Evolutionary conservation across 148 eudicot genomes (phyloP), one percentile per base, ranked within the genome.

Genomic region (Pharnaceum exiguum): DNA sequence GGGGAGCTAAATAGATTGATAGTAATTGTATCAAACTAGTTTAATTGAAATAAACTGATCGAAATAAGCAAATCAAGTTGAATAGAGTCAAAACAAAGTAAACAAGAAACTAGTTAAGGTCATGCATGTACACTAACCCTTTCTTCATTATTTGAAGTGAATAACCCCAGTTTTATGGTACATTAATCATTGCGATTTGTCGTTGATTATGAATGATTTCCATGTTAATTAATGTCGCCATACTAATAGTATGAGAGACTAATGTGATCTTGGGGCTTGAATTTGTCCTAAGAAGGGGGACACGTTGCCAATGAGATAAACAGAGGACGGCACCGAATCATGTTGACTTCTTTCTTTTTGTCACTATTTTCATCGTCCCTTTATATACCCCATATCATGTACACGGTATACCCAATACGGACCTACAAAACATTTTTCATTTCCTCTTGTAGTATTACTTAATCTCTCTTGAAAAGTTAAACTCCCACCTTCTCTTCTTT

Each of bases 251-350:
- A 57, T 1, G 72, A 60, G 22, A 66, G 52, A 10, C 64, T 25
- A 23, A 27, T 40, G 51, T 17, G 43, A 46, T 44, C 3, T 43
- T 10, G 55, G 42, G 39, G 47, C 75, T 49, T 29, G 37, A 51
- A 59, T 70, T 68, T 66, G 66, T 68, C 69, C 72, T 65, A 65
- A 57, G 44, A 68, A 19, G 46, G 51, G 82, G 87, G 96, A 89
- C 96, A 89, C 96, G 96, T 89, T 19, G 78, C 83, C 65, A 27
- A 27, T 38, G 71, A 53, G 59, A 82, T 79, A 55, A 78, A 82
- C 82, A 71, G 71, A 62, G 89, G 95, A 78, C 95, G 95, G 97
- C 83, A 83, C 83, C 95, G 62, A 79, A 90, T 71, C 75, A 55
- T 66, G 68, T 84, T 90, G 89, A 84, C 89, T 80, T 75, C 70